Evolutionary conservation across 352 stramenopile species (phyloP), one percentile per base, ranked within the genome.

Genomic region (Globisporangium carolinianum): DNA sequence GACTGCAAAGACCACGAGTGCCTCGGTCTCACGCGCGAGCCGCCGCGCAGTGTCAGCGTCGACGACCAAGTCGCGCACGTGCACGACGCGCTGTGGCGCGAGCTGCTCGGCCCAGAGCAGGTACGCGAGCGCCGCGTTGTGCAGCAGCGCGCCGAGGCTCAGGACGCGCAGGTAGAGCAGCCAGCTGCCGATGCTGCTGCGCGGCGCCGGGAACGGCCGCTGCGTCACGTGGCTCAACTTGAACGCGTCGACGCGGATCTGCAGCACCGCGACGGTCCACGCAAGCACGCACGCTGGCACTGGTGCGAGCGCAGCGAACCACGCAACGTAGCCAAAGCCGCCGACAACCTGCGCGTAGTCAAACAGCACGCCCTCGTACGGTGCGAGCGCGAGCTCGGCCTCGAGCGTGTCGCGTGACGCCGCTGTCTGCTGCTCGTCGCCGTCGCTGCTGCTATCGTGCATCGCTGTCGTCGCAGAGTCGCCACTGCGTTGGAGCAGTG

Each of bases 301-400:
- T 4, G 83, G 80, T 10, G 63, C 54, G 32, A 89, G 65, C 4
- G 75, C 69, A 0, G 72, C 76, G 57, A 92, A 92, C 71, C 78
- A 87, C 32, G 79, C 68, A 15, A 89, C 67, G 59, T 79, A 83
- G 8, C 76, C 83, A 37, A 91, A 68, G 36, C 65, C 79, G 15
- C 85, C 64, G 54, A 86, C 53, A 35, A 92, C 66, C 51, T 89
- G 80, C 8, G 80, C 80, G 63, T 91, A 92, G 66, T 90, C 83
- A 45, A 84, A 79, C 56, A 91, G 72, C 11, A 91, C 80, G 38
- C 83, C 83, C 35, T 88, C 76, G 57, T 89, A 89, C 39, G 65
- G 57, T 6, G 67, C 64, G 41, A 92, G 56, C 17, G 59, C 55
- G 10, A 80, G 59, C 38, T 92, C 78, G 1, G 18, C 39, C 35